Conservation (phyloP, 139 green algal species). For the Marvania coccoides region DNA sequence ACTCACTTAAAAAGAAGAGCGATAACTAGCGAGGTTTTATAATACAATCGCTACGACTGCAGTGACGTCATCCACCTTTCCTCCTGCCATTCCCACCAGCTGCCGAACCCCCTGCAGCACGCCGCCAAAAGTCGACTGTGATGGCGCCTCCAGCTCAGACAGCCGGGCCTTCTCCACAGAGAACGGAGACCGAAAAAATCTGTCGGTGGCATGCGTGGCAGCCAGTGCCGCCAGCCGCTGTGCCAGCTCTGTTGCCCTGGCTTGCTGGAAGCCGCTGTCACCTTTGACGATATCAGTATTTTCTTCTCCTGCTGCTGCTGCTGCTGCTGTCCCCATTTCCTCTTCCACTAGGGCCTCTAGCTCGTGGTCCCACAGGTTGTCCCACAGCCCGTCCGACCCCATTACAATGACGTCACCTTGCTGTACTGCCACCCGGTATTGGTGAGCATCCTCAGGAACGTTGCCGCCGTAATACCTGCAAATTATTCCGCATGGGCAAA, state of each 20-base stretch:
- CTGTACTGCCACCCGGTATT: conserved; percentile 40
- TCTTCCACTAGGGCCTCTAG: conserved; percentile 45
- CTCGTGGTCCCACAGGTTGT: conserved; percentile 93
- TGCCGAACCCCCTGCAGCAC: not conserved
- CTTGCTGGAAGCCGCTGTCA: not conserved
- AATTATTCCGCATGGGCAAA: no score
- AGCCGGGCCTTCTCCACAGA: conserved; percentile 39
- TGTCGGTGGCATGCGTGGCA: conserved; percentile 15
- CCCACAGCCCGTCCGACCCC: conserved; percentile 90
- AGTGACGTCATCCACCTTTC: conserved; percentile 83
- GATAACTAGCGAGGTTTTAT: no score
- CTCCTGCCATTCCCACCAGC: conserved; percentile 41
- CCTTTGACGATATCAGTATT: not conserved
- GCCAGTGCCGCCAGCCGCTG: conserved; percentile 21
- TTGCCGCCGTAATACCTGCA: conserved; percentile 1
- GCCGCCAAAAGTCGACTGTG: no score
- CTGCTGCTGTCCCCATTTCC: not conserved
- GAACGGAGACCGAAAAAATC: conserved; percentile 52
- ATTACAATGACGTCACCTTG: conserved; percentile 70
- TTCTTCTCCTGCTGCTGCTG: not conserved
- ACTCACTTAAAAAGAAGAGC: not conserved
- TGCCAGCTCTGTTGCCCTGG: conserved; percentile 2
- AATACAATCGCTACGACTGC: conserved; percentile 60
- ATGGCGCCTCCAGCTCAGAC: no score
- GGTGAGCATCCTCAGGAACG: conserved; percentile 35